These are phyloP conservation scores for Boletellus deceptivus DNA, from an alignment of 1,284 basidiomycete species.

Conservation along the genomic window DNA sequence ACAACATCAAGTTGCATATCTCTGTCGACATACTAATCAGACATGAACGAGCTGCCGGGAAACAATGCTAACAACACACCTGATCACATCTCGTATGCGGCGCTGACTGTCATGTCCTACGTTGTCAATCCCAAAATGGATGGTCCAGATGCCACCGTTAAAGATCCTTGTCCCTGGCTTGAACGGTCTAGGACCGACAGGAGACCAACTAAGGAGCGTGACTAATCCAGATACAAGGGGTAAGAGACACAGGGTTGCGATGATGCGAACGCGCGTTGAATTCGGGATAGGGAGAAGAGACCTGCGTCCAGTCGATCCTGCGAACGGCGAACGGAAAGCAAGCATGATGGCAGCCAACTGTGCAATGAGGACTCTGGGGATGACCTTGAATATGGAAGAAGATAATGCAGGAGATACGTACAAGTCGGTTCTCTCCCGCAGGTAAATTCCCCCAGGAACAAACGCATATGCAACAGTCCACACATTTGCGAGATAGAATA, in stretches of 20 bases:
- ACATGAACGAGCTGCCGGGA: background rate
- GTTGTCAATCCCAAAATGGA: conserved; percentile 88
- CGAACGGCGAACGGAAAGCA: conserved; percentile 44
- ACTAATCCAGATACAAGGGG: conserved; percentile 51
- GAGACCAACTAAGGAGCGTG: conserved; percentile 54
- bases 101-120: conserved; percentile 81
- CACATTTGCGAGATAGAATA: conserved; percentile 70
- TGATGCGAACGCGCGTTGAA: conserved; percentile 25
- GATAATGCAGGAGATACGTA: conserved; percentile 35
- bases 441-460: conserved; percentile 77
- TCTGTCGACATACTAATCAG: conserved; percentile 32
- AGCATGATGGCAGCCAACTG: conserved; percentile 51
- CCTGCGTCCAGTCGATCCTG: conserved; percentile 1
- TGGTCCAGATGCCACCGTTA: conserved; percentile 91
- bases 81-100: conserved; percentile 72
- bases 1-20: conserved; percentile 83
- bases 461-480: conserved; percentile 95
- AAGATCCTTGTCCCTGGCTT: conserved; percentile 68
- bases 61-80: conserved; percentile 36
- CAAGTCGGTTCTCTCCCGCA: conserved; percentile 82
- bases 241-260: conserved; percentile 40
- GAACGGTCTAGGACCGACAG: conserved; percentile 52
- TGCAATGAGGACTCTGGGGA: conserved; percentile 46
- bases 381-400: background rate
- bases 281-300: conserved; percentile 9